Conservation (phyloP, 768 basidiomycete species). For the Roridomyces roridus region DNA sequence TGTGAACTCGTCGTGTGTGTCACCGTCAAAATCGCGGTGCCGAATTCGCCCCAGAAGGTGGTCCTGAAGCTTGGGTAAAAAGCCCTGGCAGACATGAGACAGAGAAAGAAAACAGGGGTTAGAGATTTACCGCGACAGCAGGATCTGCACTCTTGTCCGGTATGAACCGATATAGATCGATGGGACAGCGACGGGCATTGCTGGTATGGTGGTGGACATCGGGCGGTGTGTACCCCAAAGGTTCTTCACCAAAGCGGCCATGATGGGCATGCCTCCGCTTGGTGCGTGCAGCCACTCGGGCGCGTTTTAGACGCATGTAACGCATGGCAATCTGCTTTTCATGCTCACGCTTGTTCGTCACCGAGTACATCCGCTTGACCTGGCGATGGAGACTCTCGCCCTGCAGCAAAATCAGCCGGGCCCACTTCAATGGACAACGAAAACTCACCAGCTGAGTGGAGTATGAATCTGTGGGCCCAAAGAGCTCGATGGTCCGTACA, state of each 20-base stretch:
- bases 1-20: slow-evolving; percentile 32
- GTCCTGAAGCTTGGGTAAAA: slow-evolving; percentile 39
- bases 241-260: slow-evolving; percentile 3
- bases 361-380: slow-evolving; percentile 43
- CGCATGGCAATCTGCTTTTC: slow-evolving; percentile 35
- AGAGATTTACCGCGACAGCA: slow-evolving; percentile 26
- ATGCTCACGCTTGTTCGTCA: slow-evolving; percentile 41
- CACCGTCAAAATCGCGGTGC: slow-evolving; percentile 33
- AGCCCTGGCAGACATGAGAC: slow-evolving; percentile 22
- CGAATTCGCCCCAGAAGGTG: slow-evolving; percentile 39
- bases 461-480: slow-evolving; percentile 33
- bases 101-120: background rate
- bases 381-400: slow-evolving; percentile 49
- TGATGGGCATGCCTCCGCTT: background rate
- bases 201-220: slow-evolving; percentile 27
- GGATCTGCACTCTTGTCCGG: slow-evolving; percentile 17
- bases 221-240: background rate
- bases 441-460: slow-evolving; percentile 26
- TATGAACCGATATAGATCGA: slow-evolving; percentile 26
- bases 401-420: slow-evolving; percentile 26
- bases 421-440: background rate
- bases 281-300: background rate
- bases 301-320: slow-evolving; percentile 9
- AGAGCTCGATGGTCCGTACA: slow-evolving; percentile 17
- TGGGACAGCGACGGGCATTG: slow-evolving; percentile 15